These are phyloP conservation scores for Saraca asoca DNA, from an alignment of 331 rosid species.

Conservation along the genomic window DNA sequence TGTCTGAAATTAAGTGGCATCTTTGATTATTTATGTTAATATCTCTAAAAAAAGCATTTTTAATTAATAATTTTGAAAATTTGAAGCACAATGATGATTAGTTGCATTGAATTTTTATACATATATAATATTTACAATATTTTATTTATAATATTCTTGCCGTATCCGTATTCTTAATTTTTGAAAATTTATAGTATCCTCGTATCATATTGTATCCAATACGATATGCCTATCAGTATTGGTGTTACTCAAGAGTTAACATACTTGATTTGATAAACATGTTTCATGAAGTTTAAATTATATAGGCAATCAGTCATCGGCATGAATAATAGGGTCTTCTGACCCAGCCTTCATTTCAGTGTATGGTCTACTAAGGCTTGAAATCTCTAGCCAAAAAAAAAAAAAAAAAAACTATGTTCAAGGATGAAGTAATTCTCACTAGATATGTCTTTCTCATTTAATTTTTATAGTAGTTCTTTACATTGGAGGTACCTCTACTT, in stretches of 20 bases:
- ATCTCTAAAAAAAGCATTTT: too few relatives aligned
- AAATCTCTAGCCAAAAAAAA: neutral
- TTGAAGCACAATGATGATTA: too few relatives aligned
- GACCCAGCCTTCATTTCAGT: neutral
- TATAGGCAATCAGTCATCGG: slow-evolving; percentile 1
- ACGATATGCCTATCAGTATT: too few relatives aligned
- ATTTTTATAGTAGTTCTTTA: neutral
- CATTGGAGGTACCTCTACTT: slow-evolving; percentile 3
- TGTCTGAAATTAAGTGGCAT: too few relatives aligned
- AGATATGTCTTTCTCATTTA: slow-evolving; percentile 1
- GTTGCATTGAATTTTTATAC: too few relatives aligned
- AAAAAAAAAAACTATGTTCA: neutral
- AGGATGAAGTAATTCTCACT: neutral
- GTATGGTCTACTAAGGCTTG: neutral
- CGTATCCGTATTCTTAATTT: too few relatives aligned
- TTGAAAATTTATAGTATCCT: too few relatives aligned
- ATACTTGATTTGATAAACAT: slow-evolving; percentile 3
- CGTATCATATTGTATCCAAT: too few relatives aligned
- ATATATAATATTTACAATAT: too few relatives aligned
- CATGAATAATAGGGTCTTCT: neutral
- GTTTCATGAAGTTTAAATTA: slow-evolving; percentile 7
- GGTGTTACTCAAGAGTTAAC: neutral
- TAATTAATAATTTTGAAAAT: too few relatives aligned
- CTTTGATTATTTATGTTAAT: too few relatives aligned
- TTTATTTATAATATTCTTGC: too few relatives aligned